These are phyloP conservation scores for Medicago truncatula DNA, from an alignment of 306 rosid genomes.

Conservation along the genomic window MtrunA17r5.0-ANR NC_053044.1:53726501-53727000, in stretches of 20 bases:
- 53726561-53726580: no score
- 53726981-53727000: constrained; percentile 70
- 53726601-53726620: no score
- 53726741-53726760: constrained; percentile 7
- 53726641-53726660: not conserved
- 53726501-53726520: no score
- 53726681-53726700: not conserved
- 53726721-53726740: not conserved
- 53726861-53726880: constrained; percentile 30
- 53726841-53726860: constrained; percentile 24
- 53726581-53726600: no score
- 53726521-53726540: no score
- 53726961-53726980: constrained; percentile 50
- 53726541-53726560: no score
- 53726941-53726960: constrained; percentile 52
- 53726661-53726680: not conserved
- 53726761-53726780: not conserved
- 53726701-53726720: not conserved
- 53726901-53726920: constrained; percentile 53
- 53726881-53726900: constrained; percentile 31
- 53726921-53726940: constrained; percentile 40
- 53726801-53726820: constrained; percentile 30
- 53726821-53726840: constrained; percentile 23
- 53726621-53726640: not conserved
- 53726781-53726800: constrained; percentile 15